Base-by-base conservation (phyloP, 352 stramenopile species). In the Phytopythium ostracodes region DNA sequence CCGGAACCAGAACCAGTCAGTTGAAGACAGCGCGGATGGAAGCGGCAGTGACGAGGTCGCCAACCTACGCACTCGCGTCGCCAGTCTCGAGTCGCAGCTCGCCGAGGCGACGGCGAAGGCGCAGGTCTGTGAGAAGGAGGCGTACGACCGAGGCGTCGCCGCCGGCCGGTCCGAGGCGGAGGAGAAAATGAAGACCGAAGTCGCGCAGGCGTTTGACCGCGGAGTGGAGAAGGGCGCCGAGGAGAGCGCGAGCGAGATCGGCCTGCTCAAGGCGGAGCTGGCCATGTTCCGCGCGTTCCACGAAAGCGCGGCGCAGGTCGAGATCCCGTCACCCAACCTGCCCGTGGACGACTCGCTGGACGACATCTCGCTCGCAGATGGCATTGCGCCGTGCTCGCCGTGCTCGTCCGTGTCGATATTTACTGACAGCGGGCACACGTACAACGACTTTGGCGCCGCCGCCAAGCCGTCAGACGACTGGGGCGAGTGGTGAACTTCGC, bases 401-500 rank as follows among this genome's bases (percentile, higher is more conserved):
- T 72, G 70, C 0, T 80, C 72, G 9, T 80, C 70, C 6, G 57
- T 77, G n/a, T 80, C 70, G 11, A 65, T 80, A 61, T 77, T 77
- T 70, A 77, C 33, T 38, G 33, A 11, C 31, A 36, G 31, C 31
- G 31, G 31, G 31, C 4, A 36, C 31, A 9, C 9, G 31, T 36
- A 62, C 56, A 70, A 74, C 54, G 72, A 80, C 35, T 66, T 72
- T 18, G 58, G 59, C 12, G 62, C 72, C 14, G 36, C 44, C 0
- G 24, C 66, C 11, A 77, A 75, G 53, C 61, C 68, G 4, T 70
- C 70, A 4, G 72, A 84, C 44, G 80, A 89, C 58, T 89, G 80
- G 80, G 80, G 80, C 27, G 80, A 89, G 59, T 89, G 80, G 80
- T 89, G 84, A 57, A 54, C 8, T n/a, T 20, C 25, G 52, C 46